phyloP scores from a whole-genome alignment of 164 flowering plant genomes.

The Annona cherimola region DNA sequence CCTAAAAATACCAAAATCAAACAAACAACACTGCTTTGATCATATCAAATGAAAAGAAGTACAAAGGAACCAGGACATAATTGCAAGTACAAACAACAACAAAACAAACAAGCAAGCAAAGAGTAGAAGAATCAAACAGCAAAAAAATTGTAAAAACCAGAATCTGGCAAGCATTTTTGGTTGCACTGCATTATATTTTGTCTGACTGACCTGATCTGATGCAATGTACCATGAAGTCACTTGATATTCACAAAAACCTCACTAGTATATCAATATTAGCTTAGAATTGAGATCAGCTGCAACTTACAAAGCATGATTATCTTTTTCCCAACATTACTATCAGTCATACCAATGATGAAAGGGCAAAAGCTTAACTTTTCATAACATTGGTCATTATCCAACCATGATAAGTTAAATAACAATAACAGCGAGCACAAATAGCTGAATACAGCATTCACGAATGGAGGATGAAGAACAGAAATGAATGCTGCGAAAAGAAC shows the following conservation, averaged over 20 bases:
- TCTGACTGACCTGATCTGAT: too few species aligned
- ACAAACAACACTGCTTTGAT: neutral
- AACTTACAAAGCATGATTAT: neutral
- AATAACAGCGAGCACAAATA: neutral
- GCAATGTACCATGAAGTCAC: too few species aligned
- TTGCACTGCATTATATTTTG: too few species aligned
- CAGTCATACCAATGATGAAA: too few species aligned
- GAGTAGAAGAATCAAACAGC: too few species aligned
- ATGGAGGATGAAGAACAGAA: neutral
- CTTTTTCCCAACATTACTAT: too few species aligned
- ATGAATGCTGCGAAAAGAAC: neutral
- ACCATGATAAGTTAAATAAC: neutral
- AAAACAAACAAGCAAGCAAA: too few species aligned
- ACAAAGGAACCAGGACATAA: neutral
- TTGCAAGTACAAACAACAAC: too few species aligned
- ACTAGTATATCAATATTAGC: neutral
- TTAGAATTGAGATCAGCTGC: neutral
- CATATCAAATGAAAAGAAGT: neutral
- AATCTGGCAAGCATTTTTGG: too few species aligned
- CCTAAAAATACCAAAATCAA: conserved; percentile 29
- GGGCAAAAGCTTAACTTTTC: neutral
- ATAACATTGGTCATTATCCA: neutral
- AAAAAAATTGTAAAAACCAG: too few species aligned
- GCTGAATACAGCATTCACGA: neutral
- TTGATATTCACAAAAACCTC: neutral